These are phyloP conservation scores for Solanum neorickii DNA, from an alignment of 257 asterid genomes.

Conservation along the genomic window DNA sequence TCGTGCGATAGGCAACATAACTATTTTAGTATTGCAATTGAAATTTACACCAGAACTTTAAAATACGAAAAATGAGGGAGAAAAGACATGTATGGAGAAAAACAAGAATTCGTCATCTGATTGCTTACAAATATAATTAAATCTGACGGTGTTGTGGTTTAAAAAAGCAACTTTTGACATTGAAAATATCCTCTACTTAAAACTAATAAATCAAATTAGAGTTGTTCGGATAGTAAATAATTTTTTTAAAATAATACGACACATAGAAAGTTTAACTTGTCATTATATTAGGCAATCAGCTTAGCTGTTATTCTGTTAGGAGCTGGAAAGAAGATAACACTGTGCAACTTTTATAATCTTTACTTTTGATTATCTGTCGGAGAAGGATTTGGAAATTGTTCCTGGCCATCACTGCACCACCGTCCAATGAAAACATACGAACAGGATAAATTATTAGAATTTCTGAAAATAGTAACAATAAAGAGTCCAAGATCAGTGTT, in stretches of 20 bases:
- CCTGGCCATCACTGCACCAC: not conserved
- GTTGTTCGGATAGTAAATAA: not conserved
- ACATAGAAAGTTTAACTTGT: not conserved
- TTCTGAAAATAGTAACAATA: not conserved
- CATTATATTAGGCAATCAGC: not conserved
- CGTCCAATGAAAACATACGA: not conserved
- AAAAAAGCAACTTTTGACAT: not conserved
- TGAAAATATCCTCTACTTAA: not conserved
- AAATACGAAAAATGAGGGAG: not conserved
- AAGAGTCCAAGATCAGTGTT: not conserved
- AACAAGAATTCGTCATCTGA: not conserved
- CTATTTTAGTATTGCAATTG: not conserved
- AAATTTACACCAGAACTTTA: not conserved
- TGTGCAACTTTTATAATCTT: not conserved
- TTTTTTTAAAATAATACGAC: too few species aligned
- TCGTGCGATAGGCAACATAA: not conserved
- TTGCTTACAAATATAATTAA: not conserved
- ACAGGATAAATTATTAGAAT: not conserved
- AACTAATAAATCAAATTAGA: not conserved
- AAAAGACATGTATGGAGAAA: not conserved
- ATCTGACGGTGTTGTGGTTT: not conserved
- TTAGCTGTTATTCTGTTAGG: not conserved
- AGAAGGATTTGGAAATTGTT: not conserved
- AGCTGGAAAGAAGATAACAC: not conserved
- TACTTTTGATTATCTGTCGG: not conserved